Conservation (phyloP, 225 moss, liverwort and hornwort species). For the Bryum argenteum region DNA sequence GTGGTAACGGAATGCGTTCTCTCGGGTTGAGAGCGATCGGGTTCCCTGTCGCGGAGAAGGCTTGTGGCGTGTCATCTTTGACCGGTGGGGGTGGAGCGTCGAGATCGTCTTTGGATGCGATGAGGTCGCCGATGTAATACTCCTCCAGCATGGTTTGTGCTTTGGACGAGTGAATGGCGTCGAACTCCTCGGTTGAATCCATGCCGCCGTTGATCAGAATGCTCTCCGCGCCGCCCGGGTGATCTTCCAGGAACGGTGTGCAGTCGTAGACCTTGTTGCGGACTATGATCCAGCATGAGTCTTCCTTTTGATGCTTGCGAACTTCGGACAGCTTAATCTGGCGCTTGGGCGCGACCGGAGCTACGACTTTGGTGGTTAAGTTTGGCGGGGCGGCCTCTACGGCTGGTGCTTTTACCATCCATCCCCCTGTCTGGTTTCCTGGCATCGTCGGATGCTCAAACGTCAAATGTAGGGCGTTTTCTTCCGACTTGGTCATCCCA, state of each 20-base stretch:
- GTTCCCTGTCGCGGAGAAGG: slow-evolving; percentile 22
- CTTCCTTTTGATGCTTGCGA: slow-evolving; percentile 56
- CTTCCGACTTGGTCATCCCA: slow-evolving; percentile 47
- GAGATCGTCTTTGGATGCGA: slow-evolving; percentile 39
- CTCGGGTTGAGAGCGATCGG: slow-evolving; percentile 74
- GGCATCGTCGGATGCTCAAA: slow-evolving; percentile 87
- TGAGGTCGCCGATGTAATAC: slow-evolving; percentile 73
- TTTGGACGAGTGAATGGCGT: slow-evolving; percentile 90
- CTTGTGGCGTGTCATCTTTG: neutral
- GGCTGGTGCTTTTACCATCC: slow-evolving; percentile 64
- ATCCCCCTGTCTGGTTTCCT: slow-evolving; percentile 78
- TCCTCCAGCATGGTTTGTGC: slow-evolving; percentile 88
- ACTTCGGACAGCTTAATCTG: slow-evolving; percentile 70
- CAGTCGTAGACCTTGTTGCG: slow-evolving; percentile 87
- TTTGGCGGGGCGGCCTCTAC: slow-evolving; percentile 19
- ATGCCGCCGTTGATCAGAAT: slow-evolving; percentile 85
- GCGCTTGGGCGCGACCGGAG: neutral
- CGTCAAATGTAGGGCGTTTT: slow-evolving; percentile 56
- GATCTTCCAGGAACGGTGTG: slow-evolving; percentile 78
- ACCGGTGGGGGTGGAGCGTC: slow-evolving; percentile 27
- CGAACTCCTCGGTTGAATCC: slow-evolving; percentile 93
- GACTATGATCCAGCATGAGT: slow-evolving; percentile 89
- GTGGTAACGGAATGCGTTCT: slow-evolving; percentile 57
- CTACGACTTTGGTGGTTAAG: neutral
- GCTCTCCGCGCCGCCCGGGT: slow-evolving; percentile 88